phyloP scores from a whole-genome alignment of 441 rosid species.

The Gossypium gossypioides region DNA sequence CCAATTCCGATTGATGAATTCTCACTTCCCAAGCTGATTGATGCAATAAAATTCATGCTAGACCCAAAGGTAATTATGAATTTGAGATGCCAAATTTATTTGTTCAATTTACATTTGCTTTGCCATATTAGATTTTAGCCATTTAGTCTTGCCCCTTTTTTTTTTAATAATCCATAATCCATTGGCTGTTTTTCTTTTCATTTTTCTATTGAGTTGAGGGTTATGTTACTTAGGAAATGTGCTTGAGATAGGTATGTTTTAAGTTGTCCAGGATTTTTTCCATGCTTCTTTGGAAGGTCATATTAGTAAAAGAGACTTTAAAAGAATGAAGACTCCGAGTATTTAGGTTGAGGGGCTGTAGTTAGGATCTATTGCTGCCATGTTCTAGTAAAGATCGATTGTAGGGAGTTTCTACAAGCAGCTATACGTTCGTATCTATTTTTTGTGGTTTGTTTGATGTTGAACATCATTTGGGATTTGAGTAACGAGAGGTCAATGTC shows the following conservation, averaged over 20 bases:
- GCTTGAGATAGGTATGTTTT: no score
- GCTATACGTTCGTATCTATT: not conserved
- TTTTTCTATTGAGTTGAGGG: not conserved
- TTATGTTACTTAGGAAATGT: not conserved
- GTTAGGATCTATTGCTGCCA: not conserved
- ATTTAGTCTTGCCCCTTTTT: not conserved
- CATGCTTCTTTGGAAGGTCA: not conserved
- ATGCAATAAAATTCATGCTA: slow-evolving; percentile 80
- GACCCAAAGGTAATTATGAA: slow-evolving; percentile 42
- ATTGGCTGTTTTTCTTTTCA: not conserved
- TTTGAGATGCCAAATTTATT: not conserved
- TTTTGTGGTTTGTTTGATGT: not conserved
- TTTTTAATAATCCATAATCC: not conserved
- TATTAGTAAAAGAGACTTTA: not conserved
- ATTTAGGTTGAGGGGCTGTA: not conserved
- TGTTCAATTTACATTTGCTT: slow-evolving; percentile 1
- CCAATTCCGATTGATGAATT: slow-evolving; percentile 90
- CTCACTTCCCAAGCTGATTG: slow-evolving; percentile 62
- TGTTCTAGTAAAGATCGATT: not conserved
- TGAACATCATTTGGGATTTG: not conserved
- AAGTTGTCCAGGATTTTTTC: no score
- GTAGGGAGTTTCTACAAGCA: not conserved
- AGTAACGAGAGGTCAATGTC: not conserved
- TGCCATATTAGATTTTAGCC: not conserved
- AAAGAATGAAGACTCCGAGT: no score